Conservation (phyloP, 805 yeast genomes). For the Wickerhamomyces kurtzmanii region DNA sequence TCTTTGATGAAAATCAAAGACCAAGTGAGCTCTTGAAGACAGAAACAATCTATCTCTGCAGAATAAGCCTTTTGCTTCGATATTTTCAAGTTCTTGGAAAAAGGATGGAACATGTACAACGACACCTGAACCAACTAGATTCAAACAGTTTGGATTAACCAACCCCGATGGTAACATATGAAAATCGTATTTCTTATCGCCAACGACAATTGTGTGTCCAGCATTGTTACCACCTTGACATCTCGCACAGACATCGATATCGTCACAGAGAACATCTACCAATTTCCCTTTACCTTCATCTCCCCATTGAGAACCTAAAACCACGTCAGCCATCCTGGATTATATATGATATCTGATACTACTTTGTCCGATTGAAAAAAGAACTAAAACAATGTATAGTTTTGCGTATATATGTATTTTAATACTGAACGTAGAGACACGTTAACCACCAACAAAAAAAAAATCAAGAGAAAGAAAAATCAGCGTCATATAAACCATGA, state of each 20-base stretch:
- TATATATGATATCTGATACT: no score
- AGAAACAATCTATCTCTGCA: slow-evolving; percentile 62
- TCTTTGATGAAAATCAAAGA: slow-evolving; percentile 96
- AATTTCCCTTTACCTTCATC: slow-evolving; percentile 99
- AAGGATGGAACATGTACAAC: slow-evolving; percentile 93
- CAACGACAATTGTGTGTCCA: slow-evolving; percentile 96
- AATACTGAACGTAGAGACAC: no score
- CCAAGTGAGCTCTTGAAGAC: slow-evolving; percentile 92
- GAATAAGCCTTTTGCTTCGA: slow-evolving; percentile 74
- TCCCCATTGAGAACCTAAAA: slow-evolving; percentile 99
- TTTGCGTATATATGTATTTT: no score
- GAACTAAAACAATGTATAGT: no score
- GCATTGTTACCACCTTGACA: slow-evolving; percentile 99
- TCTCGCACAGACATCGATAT: slow-evolving; percentile 93
- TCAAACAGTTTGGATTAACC: slow-evolving; percentile 84
- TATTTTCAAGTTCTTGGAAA: slow-evolving; percentile 73
- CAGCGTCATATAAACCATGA: no score
- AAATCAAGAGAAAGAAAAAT: no score
- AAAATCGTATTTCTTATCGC: slow-evolving; percentile 84
- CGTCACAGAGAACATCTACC: slow-evolving; percentile 90
- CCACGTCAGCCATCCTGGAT: slow-evolving; percentile 48
- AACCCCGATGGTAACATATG: slow-evolving; percentile 99
- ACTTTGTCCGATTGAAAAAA: no score
- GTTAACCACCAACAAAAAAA: no score
- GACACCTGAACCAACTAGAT: slow-evolving; percentile 92